phyloP scores from a whole-genome alignment of 2,329 filamentous ascomycete genomes.

The Claviceps quebecensis region DNA sequence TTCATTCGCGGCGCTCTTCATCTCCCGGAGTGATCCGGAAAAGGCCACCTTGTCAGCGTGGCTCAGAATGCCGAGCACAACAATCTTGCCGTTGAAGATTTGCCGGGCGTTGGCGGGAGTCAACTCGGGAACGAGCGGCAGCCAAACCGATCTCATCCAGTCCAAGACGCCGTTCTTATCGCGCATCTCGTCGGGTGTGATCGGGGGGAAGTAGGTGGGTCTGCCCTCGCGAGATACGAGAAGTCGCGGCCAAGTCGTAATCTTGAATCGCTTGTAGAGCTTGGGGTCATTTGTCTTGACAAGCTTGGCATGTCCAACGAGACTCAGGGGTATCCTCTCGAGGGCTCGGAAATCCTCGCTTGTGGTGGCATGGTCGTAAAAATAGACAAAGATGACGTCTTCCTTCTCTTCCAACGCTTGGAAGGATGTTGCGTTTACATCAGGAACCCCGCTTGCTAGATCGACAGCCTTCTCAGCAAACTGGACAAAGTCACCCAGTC shows the following conservation, averaged over 20 bases:
- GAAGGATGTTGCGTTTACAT: slow-evolving; percentile 66
- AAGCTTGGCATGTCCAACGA: slow-evolving; percentile 83
- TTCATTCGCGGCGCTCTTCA: slow-evolving; percentile 89
- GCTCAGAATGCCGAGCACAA: slow-evolving; percentile 83
- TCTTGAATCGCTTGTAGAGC: slow-evolving; percentile 75
- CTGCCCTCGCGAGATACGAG: slow-evolving; percentile 80
- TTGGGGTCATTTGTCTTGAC: slow-evolving; percentile 76
- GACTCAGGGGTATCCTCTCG: slow-evolving; percentile 69
- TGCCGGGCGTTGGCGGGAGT: slow-evolving; percentile 83
- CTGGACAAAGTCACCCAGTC: slow-evolving; percentile 74
- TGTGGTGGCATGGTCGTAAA: slow-evolving; percentile 92
- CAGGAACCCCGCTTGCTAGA: slow-evolving; percentile 58
- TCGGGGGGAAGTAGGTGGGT: slow-evolving; percentile 75
- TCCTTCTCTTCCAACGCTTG: slow-evolving; percentile 79
- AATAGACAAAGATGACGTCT: slow-evolving; percentile 93
- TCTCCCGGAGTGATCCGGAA: slow-evolving; percentile 62
- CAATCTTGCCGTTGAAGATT: slow-evolving; percentile 87
- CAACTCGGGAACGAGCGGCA: slow-evolving; percentile 88
- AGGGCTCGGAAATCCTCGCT: slow-evolving; percentile 82
- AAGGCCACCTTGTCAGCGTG: slow-evolving; percentile 71
- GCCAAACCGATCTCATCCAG: slow-evolving; percentile 96
- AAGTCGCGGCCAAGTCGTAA: slow-evolving; percentile 90
- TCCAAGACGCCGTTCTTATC: slow-evolving; percentile 62
- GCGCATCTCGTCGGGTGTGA: slow-evolving; percentile 85
- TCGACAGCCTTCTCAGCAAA: slow-evolving; percentile 81